Base-by-base conservation (phyloP, 2,329 filamentous ascomycete species). In the Triangularia verruculosa region DNA sequence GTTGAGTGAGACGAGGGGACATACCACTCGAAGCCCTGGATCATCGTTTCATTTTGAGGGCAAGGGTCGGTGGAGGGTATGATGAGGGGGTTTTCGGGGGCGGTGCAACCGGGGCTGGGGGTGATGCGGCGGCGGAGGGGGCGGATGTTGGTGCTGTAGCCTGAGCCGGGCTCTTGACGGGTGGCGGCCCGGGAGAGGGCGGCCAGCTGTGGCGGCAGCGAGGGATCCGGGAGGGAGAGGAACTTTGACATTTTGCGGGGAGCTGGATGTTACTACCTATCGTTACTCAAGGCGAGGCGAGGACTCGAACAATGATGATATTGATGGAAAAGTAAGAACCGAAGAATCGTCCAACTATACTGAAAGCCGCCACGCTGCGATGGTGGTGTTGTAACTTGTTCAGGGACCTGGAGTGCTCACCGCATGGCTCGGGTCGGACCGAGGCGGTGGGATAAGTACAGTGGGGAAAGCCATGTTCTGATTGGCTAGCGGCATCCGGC, bases 11-110 rank as follows among this genome's bases (percentile, higher is more conserved):
- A 39, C 9, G 39, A 13, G 2, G 87, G 86, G 4, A 86, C 80
- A 71, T 91, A 87, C 89, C 89, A 92, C 77, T 92, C 89, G 72
- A 90, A 91, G 12, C 80, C 85, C 74, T 91, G 88, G 68, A 91
- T 80, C 72, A 91, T 81, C 61, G 83, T 81, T 62, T 75, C 72
- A 68, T 82, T 82, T 59, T 75, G 66, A 11, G 72, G 67, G 62
- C 61, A 66, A 34, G 66, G 64, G 28, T 20, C 8, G 30, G 58
- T 25, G 53, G 61, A 12, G 28, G 67, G 34, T 9, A 67, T 24
- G 25, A 62, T 30, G 47, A 61, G 25, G 12, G 66, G 62, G 65
- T 65, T 66, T n/a, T n/a, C n/a, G 13, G 64, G 65, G 39, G 61
- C 22, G 43, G 54, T 11, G 20, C 43, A 12, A n/a, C n/a, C n/a